Evolutionary conservation across 2,329 filamentous ascomycete species (phyloP), one percentile per base, ranked within the genome.

Genomic region (Byssothecium circinans): DNA sequence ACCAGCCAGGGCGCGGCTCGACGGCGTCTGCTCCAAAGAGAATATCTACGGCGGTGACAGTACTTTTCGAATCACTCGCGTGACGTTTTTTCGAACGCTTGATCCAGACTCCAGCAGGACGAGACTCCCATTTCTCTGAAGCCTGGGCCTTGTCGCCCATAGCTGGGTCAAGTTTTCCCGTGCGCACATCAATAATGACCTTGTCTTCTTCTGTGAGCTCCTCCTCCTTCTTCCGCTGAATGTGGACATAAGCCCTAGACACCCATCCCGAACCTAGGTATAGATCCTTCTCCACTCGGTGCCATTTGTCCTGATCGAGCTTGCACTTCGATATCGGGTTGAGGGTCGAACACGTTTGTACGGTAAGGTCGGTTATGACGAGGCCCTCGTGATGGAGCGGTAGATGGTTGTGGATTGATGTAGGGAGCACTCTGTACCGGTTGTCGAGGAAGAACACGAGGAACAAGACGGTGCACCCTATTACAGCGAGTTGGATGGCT

Each of bases 1-100:
- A 78, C 94, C 95, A 99, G 23, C 88, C 88, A 2, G 85, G 82
- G 47, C 94, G 84, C 4, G 90, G 91, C 67, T 99, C 94, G 25
- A 91, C 89, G 8, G 91, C 92, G 67, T 96, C 91, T 17, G 91
- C 84, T 17, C 91, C 91, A 63, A 95, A 96, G 6, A 96, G 78
- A 4, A 96, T 83, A 65, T 96, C 91, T 5, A 96, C 78, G 3
- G 85, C 87, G 0, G 90, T 95, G 41, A 96, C 80, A 14, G 85
- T 86, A 32, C 81, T 79, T 49, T 84, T 83, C 3, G 85, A 87
- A 65, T 95, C 89, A 66, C 85, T 88, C 37, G 87, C 85, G 61
- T 88, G 83, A 54, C 82, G 81, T 65, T 86, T 88, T 23, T 81
- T 78, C 14, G 86, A 87, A 49, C 89, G 80, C 71, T 89, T 85